These are phyloP conservation scores for Chalaropsis thielavioides DNA, from an alignment of 2,329 filamentous ascomycete genomes.

Conservation along the genomic window DNA sequence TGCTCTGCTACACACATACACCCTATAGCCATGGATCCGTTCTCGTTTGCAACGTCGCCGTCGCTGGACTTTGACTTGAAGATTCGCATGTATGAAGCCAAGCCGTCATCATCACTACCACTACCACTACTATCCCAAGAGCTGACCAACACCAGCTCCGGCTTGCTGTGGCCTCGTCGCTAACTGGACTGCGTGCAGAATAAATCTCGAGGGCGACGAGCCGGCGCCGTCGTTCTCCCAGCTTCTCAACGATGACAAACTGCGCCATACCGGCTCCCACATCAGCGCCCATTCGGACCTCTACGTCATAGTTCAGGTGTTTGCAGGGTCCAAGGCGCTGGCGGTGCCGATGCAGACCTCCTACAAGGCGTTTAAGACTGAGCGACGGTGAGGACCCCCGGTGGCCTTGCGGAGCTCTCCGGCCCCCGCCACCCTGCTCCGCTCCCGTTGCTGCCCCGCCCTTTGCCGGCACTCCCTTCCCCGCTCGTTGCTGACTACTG, in stretches of 20 bases:
- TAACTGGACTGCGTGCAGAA: conserved; percentile 24
- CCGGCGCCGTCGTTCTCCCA: conserved; percentile 42
- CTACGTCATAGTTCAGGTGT: conserved; percentile 84
- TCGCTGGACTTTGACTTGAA: conserved; percentile 60
- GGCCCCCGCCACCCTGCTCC: background rate
- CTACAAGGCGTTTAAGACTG: conserved; percentile 76
- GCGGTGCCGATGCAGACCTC: conserved; percentile 84
- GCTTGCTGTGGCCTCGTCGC: background rate
- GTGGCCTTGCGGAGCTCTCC: conserved; percentile 7
- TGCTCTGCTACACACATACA: background rate
- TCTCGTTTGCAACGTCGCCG: conserved; percentile 85
- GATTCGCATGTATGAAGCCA: conserved; percentile 44
- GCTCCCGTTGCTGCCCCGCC: background rate
- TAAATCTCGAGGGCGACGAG: conserved; percentile 35
- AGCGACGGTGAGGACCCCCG: conserved; percentile 36
- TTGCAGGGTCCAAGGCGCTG: conserved; percentile 88
- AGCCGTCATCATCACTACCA: background rate
- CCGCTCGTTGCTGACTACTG: background rate
- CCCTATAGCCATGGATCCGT: conserved; percentile 65
- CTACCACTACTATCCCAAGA: background rate
- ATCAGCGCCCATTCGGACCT: conserved; percentile 71
- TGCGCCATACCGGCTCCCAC: conserved; percentile 79
- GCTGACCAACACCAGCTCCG: background rate
- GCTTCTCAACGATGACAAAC: conserved; percentile 60
- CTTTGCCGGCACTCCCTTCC: background rate